Evolutionary conservation across 345 rosid genomes (phyloP).

Genomic region (Brassica carinata): DNA sequence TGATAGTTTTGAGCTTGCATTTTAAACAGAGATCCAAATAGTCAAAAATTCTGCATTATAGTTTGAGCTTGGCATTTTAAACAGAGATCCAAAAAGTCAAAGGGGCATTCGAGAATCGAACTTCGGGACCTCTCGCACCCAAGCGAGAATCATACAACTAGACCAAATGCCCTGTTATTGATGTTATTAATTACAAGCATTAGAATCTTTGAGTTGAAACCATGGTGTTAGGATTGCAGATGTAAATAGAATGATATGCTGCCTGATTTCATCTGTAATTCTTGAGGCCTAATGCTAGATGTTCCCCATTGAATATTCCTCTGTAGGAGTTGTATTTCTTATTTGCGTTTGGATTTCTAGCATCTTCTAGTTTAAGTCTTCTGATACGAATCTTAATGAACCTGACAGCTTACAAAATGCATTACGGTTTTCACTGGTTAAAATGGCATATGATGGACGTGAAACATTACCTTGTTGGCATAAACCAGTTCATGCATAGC

Average conservation of each 20-base stretch:
- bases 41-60: not conserved
- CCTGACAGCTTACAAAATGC: not conserved
- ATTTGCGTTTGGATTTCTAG: not conserved
- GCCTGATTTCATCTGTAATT: not conserved
- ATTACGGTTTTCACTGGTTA: not conserved
- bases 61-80: not conserved
- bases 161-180: constrained; percentile 39
- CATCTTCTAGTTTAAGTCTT: not conserved
- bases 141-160: constrained; percentile 67
- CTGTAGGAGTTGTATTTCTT: not conserved
- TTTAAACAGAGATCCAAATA: not conserved
- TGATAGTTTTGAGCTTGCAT: not conserved
- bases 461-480: not conserved
- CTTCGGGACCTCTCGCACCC: constrained; percentile 82
- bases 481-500: not conserved
- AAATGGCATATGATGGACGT: not conserved
- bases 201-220: not conserved
- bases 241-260: not conserved
- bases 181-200: not conserved
- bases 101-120: constrained; percentile 30
- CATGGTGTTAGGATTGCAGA: not conserved
- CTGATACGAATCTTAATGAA: not conserved
- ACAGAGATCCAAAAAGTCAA: not conserved
- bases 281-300: not conserved
- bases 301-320: not conserved